Evolutionary conservation across 176 grass and related monocot species (phyloP), one percentile per base, ranked within the genome.

Genomic region (Eleusine indica): DNA sequence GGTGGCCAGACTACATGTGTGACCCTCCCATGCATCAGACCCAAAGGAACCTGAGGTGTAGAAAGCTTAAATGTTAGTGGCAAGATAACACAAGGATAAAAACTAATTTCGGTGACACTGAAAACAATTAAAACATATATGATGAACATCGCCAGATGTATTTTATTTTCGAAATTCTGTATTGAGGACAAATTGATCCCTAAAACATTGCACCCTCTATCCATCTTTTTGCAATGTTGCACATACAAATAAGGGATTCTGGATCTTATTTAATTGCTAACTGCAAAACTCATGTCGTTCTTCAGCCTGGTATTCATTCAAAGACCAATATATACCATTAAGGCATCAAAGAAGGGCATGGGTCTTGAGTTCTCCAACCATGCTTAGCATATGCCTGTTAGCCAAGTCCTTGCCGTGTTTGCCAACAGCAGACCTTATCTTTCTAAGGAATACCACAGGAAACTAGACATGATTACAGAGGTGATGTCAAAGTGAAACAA

Each of bases 1-100:
- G 89, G 90, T 1, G 87, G 95, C 92, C 95, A 98, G 70, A 98
- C 39, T 60, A 85, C 49, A 54, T 91, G 88, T 12, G 90, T 93
- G 71, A 91, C 75, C 87, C 69, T 90, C 32, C 92, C 88, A 38
- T 62, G 71, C 79, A 90, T 78, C 84, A 98, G 52, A 82, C 90
- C 92, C 44, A 94, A 66, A 79, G 92, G 90, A 89, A 94, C 77
- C 88, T 97, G 82, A 78, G 30, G 30, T 44, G 49, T 63, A 21
- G 58, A 88, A 41, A 80, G 44, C 30, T 84, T 16, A 47, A 74
- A 73, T 40, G 12, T 42, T 57, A 71, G 65, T 49, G 29, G 9
- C 65, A 66, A 77, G 5, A 11, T 38, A 44, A 85, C 6, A 39
- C 0, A 81, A 42, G 47, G 9, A 11, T 1, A 58, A 19, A 83